Base-by-base conservation (phyloP, 2,329 filamentous ascomycete species). In the Apiospora kogelbergensis region DNA sequence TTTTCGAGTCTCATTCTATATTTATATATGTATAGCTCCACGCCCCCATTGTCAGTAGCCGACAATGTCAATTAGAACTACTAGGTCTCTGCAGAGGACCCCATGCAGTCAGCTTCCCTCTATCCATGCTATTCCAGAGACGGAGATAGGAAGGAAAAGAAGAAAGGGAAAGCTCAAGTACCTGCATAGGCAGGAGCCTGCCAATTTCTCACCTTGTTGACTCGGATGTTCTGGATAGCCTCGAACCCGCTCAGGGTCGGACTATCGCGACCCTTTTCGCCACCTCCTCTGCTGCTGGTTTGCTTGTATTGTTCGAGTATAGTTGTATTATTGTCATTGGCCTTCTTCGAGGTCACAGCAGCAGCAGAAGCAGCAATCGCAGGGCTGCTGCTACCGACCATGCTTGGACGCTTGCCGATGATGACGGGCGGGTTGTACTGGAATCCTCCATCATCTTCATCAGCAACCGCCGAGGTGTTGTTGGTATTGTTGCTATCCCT, bases 191-290 rank as follows among this genome's bases (percentile, higher is more conserved):
- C 37, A 17, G 63, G 63, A 65, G 63, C 22, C 63, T 41, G n/a
- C 26, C 37, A 65, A 11, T 65, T 20, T n/a, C 79, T 80, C 33
- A 76, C 77, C 74, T 80, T 79, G 66, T 76, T 73, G 70, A 73
- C 73, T 67, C 72, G 74, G 46, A 76, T 70, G 65, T 73, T 76
- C 53, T 74, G 74, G 63, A 77, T 72, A 26, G 74, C 73, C 76
- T 80, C 60, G 71, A 76, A 67, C 3, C 73, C 73, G 68, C 71
- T 71, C 26, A 66, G 57, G 68, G 69, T 67, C 41, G 60, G 68
- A 7, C 66, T 68, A 44, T 68, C 68, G 53, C 71, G 68, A 68
- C 65, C 20, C 24, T 26, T 26, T 57, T 70, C 73, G 22, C 70
- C 71, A 48, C 68, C 71, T 60, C 75, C 63, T 66, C 71, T 63